These are phyloP conservation scores for Nematocida ausubeli DNA, from an alignment of 371 early-diverging fungal genomes.

Conservation along the genomic window DNA sequence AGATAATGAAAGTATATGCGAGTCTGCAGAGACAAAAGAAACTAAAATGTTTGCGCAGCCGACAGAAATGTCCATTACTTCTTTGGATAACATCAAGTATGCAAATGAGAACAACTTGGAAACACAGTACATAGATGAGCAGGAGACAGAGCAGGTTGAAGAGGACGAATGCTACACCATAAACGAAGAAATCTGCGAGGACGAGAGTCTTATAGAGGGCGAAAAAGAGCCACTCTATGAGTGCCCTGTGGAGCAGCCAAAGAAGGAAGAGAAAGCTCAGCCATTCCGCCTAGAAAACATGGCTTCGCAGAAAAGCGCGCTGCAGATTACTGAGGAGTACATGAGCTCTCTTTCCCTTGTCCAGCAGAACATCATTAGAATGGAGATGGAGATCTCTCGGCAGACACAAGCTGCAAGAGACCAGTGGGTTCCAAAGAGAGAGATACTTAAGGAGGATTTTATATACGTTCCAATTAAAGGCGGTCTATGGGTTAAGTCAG, in stretches of 20 bases:
- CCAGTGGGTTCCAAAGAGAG: conserved; percentile 42
- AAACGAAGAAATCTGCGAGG: neutral
- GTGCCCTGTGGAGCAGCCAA: neutral
- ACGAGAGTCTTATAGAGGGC: neutral
- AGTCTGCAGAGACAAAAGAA: neutral
- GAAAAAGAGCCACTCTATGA: neutral
- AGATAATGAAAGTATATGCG: neutral
- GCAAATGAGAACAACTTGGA: neutral
- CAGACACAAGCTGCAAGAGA: conserved; percentile 34
- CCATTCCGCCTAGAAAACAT: neutral
- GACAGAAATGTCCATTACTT: neutral
- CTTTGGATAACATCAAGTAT: conserved; percentile 16
- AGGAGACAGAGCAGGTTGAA: neutral
- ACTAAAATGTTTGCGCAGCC: neutral
- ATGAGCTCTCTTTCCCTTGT: conserved; percentile 25
- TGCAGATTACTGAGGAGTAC: conserved; percentile 27
- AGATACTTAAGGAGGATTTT: conserved; percentile 15
- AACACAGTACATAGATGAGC: neutral
- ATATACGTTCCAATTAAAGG: conserved; percentile 5
- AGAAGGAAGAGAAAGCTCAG: neutral
- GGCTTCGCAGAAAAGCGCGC: neutral
- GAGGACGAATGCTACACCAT: neutral
- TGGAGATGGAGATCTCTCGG: conserved; percentile 50
- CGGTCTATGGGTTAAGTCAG: neutral
- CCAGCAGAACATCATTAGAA: conserved; percentile 45